These are phyloP conservation scores for Cyberlindnera mycetangii DNA, from an alignment of 805 yeast species.

Conservation along the genomic window DNA sequence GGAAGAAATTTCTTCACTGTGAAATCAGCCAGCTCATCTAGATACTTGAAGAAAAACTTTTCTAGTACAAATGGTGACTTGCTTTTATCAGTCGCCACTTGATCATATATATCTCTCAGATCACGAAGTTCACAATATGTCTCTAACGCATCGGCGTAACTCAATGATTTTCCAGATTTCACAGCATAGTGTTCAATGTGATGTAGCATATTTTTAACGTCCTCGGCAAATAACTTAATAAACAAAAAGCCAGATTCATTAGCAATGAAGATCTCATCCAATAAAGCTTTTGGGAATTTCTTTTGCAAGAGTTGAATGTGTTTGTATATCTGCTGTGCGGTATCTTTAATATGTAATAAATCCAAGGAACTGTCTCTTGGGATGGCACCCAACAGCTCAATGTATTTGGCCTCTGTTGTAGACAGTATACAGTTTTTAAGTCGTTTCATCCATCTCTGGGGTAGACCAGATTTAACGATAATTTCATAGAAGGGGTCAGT, in stretches of 20 bases:
- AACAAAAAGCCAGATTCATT: constrained; percentile 45
- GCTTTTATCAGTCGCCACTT: constrained; percentile 39
- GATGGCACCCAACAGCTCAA: constrained; percentile 41
- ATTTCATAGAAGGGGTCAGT: constrained; percentile 42
- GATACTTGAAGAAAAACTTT: constrained; percentile 46
- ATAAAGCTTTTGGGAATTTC: constrained; percentile 56
- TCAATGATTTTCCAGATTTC: constrained; percentile 33
- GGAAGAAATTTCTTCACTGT: constrained; percentile 44
- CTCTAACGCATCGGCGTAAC: constrained; percentile 52
- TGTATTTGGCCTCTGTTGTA: constrained; percentile 44
- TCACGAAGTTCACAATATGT: constrained; percentile 52
- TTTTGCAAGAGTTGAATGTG: constrained; percentile 53
- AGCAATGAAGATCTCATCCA: constrained; percentile 55
- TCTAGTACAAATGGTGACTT: constrained; percentile 57
- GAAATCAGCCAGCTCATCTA: constrained; percentile 38
- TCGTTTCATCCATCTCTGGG: constrained; percentile 42
- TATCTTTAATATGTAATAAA: constrained; percentile 51
- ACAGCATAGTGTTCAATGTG: constrained; percentile 43
- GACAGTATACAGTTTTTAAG: constrained; percentile 35
- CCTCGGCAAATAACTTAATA: constrained; percentile 52
- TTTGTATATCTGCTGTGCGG: constrained; percentile 51
- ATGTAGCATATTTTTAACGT: constrained; percentile 47
- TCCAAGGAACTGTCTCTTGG: constrained; percentile 58
- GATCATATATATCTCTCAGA: constrained; percentile 48
- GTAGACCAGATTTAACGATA: constrained; percentile 34